Percentiles rank a stretch among this genome's conserved stretches.
These are phyloP conservation scores for Myxozyma mucilagina DNA, from an alignment of 805 yeast genomes.

Conservation along the genomic window DNA sequence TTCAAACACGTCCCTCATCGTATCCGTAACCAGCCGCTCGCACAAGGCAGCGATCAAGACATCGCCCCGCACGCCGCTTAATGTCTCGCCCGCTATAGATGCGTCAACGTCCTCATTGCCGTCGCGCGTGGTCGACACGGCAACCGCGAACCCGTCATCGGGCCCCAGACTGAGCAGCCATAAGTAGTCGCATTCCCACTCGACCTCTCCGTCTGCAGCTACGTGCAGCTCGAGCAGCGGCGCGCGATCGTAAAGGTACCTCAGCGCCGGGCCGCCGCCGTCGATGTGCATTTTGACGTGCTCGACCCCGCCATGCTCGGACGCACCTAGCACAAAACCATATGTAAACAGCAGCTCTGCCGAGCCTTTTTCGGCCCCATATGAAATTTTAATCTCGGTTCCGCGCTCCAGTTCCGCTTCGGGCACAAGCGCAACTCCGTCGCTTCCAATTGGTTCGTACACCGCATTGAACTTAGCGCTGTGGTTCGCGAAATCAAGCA, in stretches of 20 bases:
- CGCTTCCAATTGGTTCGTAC: conserved; percentile 46
- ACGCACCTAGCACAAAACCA: conserved; percentile 39
- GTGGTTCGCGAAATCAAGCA: conserved; percentile 58
- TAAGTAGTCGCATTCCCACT: conserved; percentile 30
- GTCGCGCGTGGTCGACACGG: conserved; percentile 10
- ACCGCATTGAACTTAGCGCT: conserved; percentile 35
- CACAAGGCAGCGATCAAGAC: conserved; percentile 8
- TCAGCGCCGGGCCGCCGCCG: conserved; percentile 15
- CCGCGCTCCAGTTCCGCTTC: conserved; percentile 29
- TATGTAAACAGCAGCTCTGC: conserved; percentile 45
- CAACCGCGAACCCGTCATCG: conserved; percentile 20
- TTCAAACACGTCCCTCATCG: conserved; percentile 15
- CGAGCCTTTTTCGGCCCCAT: conserved; percentile 41
- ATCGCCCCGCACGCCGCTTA: conserved; percentile 11
- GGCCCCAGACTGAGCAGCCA: conserved; percentile 25
- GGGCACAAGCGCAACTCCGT: conserved; percentile 28
- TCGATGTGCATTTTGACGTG: conserved; percentile 17
- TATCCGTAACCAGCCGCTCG: conserved; percentile 2
- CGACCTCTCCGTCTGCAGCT: conserved; percentile 1
- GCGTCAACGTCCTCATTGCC: conserved; percentile 17
- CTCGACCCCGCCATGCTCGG: conserved; percentile 11
- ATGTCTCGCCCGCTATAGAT: background rate
- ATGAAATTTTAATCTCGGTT: conserved; percentile 41
- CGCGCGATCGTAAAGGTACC: conserved; percentile 16
- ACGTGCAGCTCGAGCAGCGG: conserved; percentile 21